A percentile compares a stretch with the other conserved stretches of the same genome.
These are phyloP conservation scores for Fusarium solani-melongenae DNA, from an alignment of 2,329 filamentous ascomycete species.

Conservation along the genomic window DNA sequence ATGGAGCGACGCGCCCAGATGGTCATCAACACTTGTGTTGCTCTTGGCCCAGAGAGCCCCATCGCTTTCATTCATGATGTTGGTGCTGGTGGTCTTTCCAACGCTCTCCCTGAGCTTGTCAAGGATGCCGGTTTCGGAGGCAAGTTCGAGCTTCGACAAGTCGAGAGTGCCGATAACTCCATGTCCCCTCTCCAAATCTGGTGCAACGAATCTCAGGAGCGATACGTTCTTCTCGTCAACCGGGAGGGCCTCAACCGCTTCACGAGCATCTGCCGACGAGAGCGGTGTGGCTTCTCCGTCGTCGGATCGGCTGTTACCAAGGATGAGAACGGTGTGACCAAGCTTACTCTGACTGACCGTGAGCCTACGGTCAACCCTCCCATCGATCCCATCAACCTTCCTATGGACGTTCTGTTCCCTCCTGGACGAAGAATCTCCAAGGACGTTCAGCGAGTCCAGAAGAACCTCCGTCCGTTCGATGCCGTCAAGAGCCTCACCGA, in stretches of 20 bases:
- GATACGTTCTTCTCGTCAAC: constrained; percentile 92
- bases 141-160: constrained; percentile 91
- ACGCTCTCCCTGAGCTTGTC: constrained; percentile 82
- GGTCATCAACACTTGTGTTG: constrained; percentile 94
- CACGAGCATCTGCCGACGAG: constrained; percentile 75
- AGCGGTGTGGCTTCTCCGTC: constrained; percentile 92
- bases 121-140: constrained; percentile 93
- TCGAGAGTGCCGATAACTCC: constrained; percentile 88
- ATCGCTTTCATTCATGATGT: constrained; percentile 99
- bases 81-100: constrained; percentile 83
- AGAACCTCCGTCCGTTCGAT: constrained; percentile 79
- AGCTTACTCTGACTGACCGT: constrained; percentile 83
- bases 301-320: constrained; percentile 80
- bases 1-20: constrained; percentile 96
- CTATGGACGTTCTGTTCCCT: constrained; percentile 89
- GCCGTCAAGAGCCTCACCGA: constrained; percentile 72
- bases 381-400: constrained; percentile 80
- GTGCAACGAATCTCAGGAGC: constrained; percentile 97
- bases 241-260: constrained; percentile 83
- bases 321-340: constrained; percentile 72
- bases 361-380: constrained; percentile 78
- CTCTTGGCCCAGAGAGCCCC: constrained; percentile 84
- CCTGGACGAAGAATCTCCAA: constrained; percentile 58
- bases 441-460: constrained; percentile 41
- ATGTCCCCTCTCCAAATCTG: constrained; percentile 96